phyloP scores from a whole-genome alignment of 768 basidiomycete species.

The Asterophora parasitica region DNA sequence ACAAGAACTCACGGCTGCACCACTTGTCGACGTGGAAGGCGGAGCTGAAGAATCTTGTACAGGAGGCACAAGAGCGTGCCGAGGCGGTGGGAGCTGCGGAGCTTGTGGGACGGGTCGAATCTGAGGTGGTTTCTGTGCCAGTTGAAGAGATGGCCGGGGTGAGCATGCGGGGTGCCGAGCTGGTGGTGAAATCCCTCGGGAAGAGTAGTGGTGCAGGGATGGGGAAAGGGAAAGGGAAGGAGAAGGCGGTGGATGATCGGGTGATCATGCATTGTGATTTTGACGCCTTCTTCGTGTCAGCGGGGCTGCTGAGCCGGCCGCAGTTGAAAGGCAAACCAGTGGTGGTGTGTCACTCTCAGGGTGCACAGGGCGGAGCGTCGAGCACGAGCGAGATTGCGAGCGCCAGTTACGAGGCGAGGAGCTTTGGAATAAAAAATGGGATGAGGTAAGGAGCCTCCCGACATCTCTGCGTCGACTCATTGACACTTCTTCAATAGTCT shows the following conservation, averaged over 20 bases:
- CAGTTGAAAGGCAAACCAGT: conserved; percentile 83
- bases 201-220: conserved; percentile 20
- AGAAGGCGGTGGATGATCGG: conserved; percentile 49
- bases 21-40: conserved; percentile 90
- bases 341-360: conserved; percentile 94
- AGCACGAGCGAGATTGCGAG: conserved; percentile 96
- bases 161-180: conserved; percentile 51
- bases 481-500: conserved; percentile 39
- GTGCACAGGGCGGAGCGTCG: conserved; percentile 58
- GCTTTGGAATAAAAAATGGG: conserved; percentile 85
- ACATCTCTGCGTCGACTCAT: background rate
- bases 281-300: conserved; percentile 95
- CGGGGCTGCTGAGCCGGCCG: conserved; percentile 75
- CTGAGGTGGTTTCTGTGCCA: conserved; percentile 17
- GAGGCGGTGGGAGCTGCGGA: conserved; percentile 32
- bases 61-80: conserved; percentile 70
- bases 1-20: conserved; percentile 87
- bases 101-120: conserved; percentile 29
- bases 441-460: conserved; percentile 63
- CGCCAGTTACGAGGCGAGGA: conserved; percentile 89
- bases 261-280: conserved; percentile 94
- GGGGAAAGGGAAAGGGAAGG: conserved; percentile 55
- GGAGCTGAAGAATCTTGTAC: conserved; percentile 76
- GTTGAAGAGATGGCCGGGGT: conserved; percentile 21
- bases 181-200: conserved; percentile 44